A percentile compares a stretch with the other conserved stretches of the same genome.
These are phyloP conservation scores for Lyophyllum semitale DNA, from an alignment of 768 basidiomycete genomes.

Conservation along the genomic window DNA sequence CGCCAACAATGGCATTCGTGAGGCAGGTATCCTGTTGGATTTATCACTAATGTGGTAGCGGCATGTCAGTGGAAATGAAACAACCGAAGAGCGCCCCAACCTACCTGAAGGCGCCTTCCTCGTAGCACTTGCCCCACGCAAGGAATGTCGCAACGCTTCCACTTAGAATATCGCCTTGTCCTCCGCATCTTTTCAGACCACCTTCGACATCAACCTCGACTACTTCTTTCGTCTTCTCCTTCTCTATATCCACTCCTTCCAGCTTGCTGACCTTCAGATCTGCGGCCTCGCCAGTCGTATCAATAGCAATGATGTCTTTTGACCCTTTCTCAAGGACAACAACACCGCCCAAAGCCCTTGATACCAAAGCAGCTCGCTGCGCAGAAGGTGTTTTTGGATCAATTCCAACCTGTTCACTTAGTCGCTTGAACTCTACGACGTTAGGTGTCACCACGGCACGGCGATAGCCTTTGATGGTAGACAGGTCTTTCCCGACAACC, in stretches of 20 bases:
- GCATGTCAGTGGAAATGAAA: background rate
- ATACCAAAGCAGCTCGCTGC: conserved; percentile 70
- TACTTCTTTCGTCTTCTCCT: conserved; percentile 57
- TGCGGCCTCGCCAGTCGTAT: conserved; percentile 60
- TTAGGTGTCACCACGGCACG: conserved; percentile 93
- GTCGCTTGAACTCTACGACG: conserved; percentile 86
- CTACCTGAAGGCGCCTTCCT: conserved; percentile 81
- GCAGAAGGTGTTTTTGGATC: conserved; percentile 50
- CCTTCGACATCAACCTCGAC: conserved; percentile 72
- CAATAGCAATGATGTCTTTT: conserved; percentile 78
- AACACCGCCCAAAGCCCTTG: conserved; percentile 78
- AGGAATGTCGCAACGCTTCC: conserved; percentile 87
- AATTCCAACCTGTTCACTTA: conserved; percentile 75
- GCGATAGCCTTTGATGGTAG: conserved; percentile 80
- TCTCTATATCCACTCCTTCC: conserved; percentile 44
- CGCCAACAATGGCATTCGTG: conserved; percentile 79
- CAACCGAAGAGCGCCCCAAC: conserved; percentile 15
- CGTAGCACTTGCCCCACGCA: conserved; percentile 95
- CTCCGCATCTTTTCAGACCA: conserved; percentile 90
- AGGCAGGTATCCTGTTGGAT: conserved; percentile 41
- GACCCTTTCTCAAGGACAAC: conserved; percentile 90
- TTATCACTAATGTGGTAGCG: background rate
- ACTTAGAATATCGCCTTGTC: conserved; percentile 93
- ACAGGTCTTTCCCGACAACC: conserved; percentile 75
- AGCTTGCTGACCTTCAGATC: conserved; percentile 45